Percentiles rank a stretch among this genome's conserved stretches.
Conservation (phyloP, 2,329 filamentous ascomycete genomes). For the Aspergillus piperis region DNA sequence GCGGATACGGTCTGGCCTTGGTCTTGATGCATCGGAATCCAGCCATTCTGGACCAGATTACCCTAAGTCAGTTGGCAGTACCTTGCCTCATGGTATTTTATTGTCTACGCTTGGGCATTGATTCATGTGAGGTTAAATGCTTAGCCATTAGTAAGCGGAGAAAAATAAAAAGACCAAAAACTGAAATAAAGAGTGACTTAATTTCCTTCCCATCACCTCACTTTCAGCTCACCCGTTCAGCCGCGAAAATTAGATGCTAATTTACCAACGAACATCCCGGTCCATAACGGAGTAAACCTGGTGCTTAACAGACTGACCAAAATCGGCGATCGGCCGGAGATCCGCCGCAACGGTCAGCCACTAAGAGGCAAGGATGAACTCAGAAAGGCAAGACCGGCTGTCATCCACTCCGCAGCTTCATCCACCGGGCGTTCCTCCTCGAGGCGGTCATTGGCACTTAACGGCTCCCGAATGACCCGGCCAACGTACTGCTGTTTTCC, state of each 20-base stretch:
- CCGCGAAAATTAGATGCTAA: not conserved
- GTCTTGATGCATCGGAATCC: not conserved
- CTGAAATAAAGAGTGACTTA: no score
- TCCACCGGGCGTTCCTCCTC: slow-evolving; percentile 2
- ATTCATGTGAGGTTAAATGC: no score
- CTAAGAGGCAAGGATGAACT: not conserved
- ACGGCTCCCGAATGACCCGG: slow-evolving; percentile 17
- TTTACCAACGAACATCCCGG: not conserved
- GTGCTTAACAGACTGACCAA: not conserved
- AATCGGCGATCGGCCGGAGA: not conserved
- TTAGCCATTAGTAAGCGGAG: no score
- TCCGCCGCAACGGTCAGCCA: slow-evolving; percentile 3
- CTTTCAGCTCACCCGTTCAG: not conserved
- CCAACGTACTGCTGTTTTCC: slow-evolving; percentile 5
- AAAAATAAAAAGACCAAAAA: no score
- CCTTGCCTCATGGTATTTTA: not conserved
- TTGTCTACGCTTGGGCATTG: no score
- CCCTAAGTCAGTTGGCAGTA: not conserved
- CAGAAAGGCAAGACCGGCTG: not conserved
- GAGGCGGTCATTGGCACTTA: slow-evolving; percentile 18
- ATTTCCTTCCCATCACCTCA: no score
- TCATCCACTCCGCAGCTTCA: not conserved
- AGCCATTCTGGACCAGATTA: not conserved
- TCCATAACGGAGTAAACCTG: not conserved
- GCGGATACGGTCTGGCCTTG: not conserved